A percentile compares a stretch with the other conserved stretches of the same genome.
phyloP scores from a whole-genome alignment of 2,329 filamentous ascomycete genomes.

The Hymenoscyphus infarciens region DNA sequence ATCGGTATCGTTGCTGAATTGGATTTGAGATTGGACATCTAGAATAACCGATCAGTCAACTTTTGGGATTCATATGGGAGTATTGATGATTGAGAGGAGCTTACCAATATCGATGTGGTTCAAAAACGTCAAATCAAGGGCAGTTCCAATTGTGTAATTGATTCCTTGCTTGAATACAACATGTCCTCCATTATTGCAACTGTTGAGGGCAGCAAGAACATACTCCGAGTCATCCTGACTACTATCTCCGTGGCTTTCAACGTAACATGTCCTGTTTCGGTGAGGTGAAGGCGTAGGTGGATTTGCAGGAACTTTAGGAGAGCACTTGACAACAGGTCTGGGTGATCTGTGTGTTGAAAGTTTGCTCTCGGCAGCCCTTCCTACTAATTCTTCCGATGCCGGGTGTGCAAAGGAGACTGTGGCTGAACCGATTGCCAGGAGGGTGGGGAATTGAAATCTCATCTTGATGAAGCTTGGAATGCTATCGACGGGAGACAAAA shows the following conservation, averaged over 20 bases:
- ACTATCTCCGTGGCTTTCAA: constrained; percentile 29
- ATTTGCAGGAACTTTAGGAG: constrained; percentile 25
- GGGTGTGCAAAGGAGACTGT: constrained; percentile 26
- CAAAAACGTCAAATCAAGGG: constrained; percentile 62
- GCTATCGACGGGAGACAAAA: background rate
- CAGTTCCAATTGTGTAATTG: constrained; percentile 60
- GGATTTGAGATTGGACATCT: constrained; percentile 57
- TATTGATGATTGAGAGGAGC: background rate
- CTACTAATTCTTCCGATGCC: constrained; percentile 21
- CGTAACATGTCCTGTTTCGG: constrained; percentile 29
- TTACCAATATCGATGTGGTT: constrained; percentile 58
- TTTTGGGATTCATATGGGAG: background rate
- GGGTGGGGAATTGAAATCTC: constrained; percentile 25
- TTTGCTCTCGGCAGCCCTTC: constrained; percentile 13
- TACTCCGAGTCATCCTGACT: constrained; percentile 38
- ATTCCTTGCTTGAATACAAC: constrained; percentile 51
- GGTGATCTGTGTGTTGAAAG: constrained; percentile 24
- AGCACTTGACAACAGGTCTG: constrained; percentile 24
- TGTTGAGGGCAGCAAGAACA: constrained; percentile 52
- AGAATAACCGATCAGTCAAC: constrained; percentile 2
- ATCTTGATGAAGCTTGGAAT: constrained; percentile 21
- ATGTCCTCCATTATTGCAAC: constrained; percentile 59
- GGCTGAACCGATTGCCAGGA: constrained; percentile 26
- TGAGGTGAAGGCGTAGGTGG: constrained; percentile 20
- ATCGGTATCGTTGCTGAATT: constrained; percentile 63